Evolutionary conservation across 139 green algal species (phyloP), one percentile per base, ranked within the genome.

Genomic region (Trebouxia sp.): DNA sequence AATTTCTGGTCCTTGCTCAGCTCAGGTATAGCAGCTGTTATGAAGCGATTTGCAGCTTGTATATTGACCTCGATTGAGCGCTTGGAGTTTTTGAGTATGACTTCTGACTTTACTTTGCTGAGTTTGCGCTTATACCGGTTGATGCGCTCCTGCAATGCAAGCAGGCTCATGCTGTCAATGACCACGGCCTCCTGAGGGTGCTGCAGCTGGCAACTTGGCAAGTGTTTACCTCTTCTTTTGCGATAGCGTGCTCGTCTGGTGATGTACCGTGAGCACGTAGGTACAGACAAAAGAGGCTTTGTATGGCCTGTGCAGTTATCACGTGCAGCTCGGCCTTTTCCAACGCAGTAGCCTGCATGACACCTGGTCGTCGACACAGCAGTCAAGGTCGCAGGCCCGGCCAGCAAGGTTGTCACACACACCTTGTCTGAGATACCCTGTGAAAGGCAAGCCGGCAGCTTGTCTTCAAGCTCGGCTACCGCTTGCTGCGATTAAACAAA

Each of bases 11-110:
- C 37, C 17, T 14, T 9, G 5, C 26, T 84, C 22, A 92, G 80
- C 51, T 93, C 86, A 6, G 90, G 85, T 17, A 93, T 85, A 0
- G 90, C 89, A n/a, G 65, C 53, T 5, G 51, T 81, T 62, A 94
- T 94, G 65, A 94, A 93, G 47, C 90, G 78, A 62, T 88, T 91
- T 37, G 89, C 84, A 1, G 83, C 87, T 8, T 80, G 82, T 42
- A 94, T 86, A 30, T 94, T 85, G 24, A 94, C 38, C 15, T 80
- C 41, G 14, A 84, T 38, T 5, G 47, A 80, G 5, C 70, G 79
- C 28, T 77, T 79, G 1, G 74, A 70, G 9, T 82, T 47, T 2
- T 55, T 43, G 28, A 88, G 70, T 48, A 84, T 74, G n/a, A 75
- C 48, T 22, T 83, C 82, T 10, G 81, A 70, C 47, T 42, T 66